Evolutionary conservation across 148 eudicot species (phyloP), one percentile per base, ranked within the genome.

Genomic region (Dianthus caryophyllus): DNA sequence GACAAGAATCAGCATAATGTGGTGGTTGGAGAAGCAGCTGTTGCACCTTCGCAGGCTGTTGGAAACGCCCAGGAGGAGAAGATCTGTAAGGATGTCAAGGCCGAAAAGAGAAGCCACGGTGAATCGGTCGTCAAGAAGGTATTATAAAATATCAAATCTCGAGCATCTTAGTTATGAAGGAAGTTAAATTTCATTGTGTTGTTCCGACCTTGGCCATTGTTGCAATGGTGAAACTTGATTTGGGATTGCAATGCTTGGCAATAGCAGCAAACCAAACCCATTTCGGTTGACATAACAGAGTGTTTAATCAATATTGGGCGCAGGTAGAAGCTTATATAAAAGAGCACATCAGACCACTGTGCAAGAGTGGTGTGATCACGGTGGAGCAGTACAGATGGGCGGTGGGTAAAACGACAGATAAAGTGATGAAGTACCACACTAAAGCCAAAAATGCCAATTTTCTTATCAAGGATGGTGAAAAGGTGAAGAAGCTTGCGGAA

Each of bases 301-400:
- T 44, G 54, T 6, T 38, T 29, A 24, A 24, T 26, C 17, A 0
- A 2, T 22, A 39, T 46, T 27, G 25, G 53, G 13, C 58, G 67
- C 78, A 94, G 98, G 97, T 92, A 25, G 87, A 89, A 85, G 86
- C 92, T 44, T 94, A 90, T 65, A 83, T 94, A 55, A 94, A 94
- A 79, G 98, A 94, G 87, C 98, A 94, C 82, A 79, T 94, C 76
- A 79, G 97, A 71, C 97, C 98, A 55, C 73, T 94, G 14, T 90
- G 97, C 90, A 94, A 90, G 83, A 93, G 98, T 47, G 85, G 90
- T 27, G 88, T 93, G 71, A 87, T 89, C 64, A 83, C 91, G 15
- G 96, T 81, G 9, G 90, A 90, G 21, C 95, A 94, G 30, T 89
- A 89, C 73, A 69, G 91, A 71, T 87, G 89, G 89, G 88, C 95